Evolutionary conservation across 805 yeast genomes (phyloP).

Genomic region (Vanderwaltozyma yarrowii): DNA sequence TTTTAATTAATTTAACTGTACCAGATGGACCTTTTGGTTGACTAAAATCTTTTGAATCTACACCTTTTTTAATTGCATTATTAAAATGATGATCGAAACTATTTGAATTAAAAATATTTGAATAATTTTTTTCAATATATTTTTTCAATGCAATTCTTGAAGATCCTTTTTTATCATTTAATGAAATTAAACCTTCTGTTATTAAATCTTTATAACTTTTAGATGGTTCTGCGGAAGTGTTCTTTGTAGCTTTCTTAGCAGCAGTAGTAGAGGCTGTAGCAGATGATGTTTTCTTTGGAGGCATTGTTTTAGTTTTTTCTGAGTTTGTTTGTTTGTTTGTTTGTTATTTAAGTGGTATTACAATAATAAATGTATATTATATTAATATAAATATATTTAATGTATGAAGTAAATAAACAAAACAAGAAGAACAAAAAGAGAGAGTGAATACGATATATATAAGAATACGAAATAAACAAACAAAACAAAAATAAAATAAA

Average conservation of each 20-base stretch:
- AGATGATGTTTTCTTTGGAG: constrained; percentile 5
- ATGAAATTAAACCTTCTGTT: constrained; percentile 50
- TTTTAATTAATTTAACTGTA: constrained; percentile 50
- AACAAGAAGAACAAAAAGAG: no score
- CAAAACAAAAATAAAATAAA: no score
- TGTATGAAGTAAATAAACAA: no score
- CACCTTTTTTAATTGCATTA: constrained; percentile 71
- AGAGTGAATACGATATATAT: no score
- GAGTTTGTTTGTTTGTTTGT: no score
- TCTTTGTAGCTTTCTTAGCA: constrained; percentile 4
- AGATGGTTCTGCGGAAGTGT: constrained; percentile 12
- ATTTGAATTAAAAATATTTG: constrained; percentile 45
- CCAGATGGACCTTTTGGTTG: constrained; percentile 91
- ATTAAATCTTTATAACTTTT: constrained; percentile 26
- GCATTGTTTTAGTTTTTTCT: constrained; percentile 9
- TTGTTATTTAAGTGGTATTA: no score
- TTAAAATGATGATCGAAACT: constrained; percentile 72
- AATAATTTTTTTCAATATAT: constrained; percentile 47
- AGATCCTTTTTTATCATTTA: constrained; percentile 76
- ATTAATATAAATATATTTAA: no score
- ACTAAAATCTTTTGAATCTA: constrained; percentile 57
- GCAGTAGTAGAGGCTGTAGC: constrained; percentile 3
- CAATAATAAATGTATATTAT: no score
- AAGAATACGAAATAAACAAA: no score
- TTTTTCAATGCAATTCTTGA: constrained; percentile 84